Evolutionary conservation across 1,284 basidiomycete genomes (phyloP).

Genomic region (Ganoderma lingzhi): DNA sequence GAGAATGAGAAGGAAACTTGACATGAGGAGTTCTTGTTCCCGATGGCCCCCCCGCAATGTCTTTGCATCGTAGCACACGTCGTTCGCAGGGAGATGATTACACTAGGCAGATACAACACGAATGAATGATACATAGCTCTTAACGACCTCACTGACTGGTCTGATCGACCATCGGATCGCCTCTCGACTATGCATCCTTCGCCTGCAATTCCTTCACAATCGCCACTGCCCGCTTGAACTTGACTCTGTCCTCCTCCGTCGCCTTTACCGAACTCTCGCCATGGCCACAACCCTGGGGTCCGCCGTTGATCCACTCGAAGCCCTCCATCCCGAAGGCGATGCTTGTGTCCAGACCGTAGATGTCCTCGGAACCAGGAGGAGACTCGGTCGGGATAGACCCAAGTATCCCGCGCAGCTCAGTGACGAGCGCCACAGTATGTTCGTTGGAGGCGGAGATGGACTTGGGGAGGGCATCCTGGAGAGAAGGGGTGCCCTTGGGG

Average conservation of each 20-base stretch:
- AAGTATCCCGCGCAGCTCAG: slow-evolving; percentile 65
- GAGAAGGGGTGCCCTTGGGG: slow-evolving; percentile 52
- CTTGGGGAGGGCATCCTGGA: slow-evolving; percentile 55
- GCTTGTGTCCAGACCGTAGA: slow-evolving; percentile 73
- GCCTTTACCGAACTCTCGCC: slow-evolving; percentile 58
- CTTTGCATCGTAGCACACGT: background rate
- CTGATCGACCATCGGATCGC: background rate
- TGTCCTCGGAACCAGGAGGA: slow-evolving; percentile 69
- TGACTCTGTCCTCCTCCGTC: slow-evolving; percentile 65
- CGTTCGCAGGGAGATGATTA: background rate
- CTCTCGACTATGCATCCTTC: slow-evolving; percentile 39
- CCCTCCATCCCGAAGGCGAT: slow-evolving; percentile 69
- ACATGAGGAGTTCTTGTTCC: background rate
- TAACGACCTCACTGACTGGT: background rate
- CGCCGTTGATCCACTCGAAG: slow-evolving; percentile 68
- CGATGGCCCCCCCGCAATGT: background rate
- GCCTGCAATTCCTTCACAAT: slow-evolving; percentile 64
- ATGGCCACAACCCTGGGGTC: slow-evolving; percentile 63
- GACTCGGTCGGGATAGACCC: slow-evolving; percentile 63
- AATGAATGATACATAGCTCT: slow-evolving; percentile 2
- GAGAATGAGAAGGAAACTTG: background rate
- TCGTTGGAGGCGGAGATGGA: slow-evolving; percentile 47
- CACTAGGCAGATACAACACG: background rate
- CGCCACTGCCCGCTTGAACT: slow-evolving; percentile 72
- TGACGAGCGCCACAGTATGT: slow-evolving; percentile 52